Conservation (phyloP, 345 rosid genomes). For the Camelina hispida region DNA sequence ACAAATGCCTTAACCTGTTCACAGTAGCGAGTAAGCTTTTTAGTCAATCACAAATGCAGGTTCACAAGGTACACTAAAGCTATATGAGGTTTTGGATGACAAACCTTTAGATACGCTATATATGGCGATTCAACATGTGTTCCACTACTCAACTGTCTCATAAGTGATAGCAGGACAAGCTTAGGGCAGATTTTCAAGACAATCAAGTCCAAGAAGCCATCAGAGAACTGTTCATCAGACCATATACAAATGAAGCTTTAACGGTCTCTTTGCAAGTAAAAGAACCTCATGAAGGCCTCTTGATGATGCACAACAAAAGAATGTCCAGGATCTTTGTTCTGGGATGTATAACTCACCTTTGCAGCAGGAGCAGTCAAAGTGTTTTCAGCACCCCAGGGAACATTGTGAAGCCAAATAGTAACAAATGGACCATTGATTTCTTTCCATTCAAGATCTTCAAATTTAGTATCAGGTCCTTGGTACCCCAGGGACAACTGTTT, state of each 20-base stretch:
- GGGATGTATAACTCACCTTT: slow-evolving; percentile 56
- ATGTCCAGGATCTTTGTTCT: background rate
- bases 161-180: slow-evolving; percentile 58
- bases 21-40: background rate
- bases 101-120: slow-evolving; percentile 74
- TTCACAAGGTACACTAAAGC: background rate
- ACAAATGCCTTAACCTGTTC: slow-evolving; percentile 81
- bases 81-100: background rate
- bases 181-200: slow-evolving; percentile 64
- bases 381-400: slow-evolving; percentile 90
- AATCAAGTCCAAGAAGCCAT: slow-evolving; percentile 87
- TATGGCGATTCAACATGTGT: slow-evolving; percentile 74
- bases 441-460: slow-evolving; percentile 66
- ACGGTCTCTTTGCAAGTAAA: background rate
- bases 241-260: background rate
- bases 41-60: background rate
- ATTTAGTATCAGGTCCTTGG: slow-evolving; percentile 60
- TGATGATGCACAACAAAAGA: background rate
- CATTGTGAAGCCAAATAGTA: slow-evolving; percentile 96
- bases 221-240: slow-evolving; percentile 68
- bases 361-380: slow-evolving; percentile 91
- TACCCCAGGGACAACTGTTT: slow-evolving; percentile 54
- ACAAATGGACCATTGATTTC: slow-evolving; percentile 81
- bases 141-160: slow-evolving; percentile 63
- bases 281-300: slow-evolving; percentile 1